Evolutionary conservation across 2,329 filamentous ascomycete species (phyloP), one percentile per base, ranked within the genome.

Genomic region (Furcasterigmium furcatum): DNA sequence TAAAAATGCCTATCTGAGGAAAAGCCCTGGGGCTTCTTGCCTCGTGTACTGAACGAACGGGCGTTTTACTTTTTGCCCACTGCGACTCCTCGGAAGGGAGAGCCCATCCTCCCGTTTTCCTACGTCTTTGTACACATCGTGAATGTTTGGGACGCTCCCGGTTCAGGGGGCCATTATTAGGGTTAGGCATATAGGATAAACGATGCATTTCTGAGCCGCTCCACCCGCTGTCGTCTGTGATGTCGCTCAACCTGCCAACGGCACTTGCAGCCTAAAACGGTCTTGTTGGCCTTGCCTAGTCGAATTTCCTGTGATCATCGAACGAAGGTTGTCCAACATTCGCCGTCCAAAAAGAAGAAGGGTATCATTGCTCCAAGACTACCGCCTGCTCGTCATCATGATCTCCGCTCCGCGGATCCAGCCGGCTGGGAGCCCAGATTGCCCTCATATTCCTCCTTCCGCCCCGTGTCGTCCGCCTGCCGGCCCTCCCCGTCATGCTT

Each of bases 381-480:
- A 7, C n/a, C 30, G n/a, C 5, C 30, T 9, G 10, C 8, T 34
- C 30, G 5, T 34, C 12, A 34, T 34, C 30, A 16, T 13, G 30
- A 34, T 6, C 8, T n/a, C 34, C 19, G n/a, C 34, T 36, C n/a
- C 34, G 34, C 34, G 12, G 34, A 16, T 12, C 24, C 24, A 27
- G 24, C 34, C 9, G 8, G 4, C 8, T 38, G 22, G 18, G 38
- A 27, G 20, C 22, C 58, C 35, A 63, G 55, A 32, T 52, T 44
- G 27, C 53, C 52, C 14, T 58, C 54, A 12, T 53, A 58, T 16
- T 61, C 52, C 3, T 60, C 57, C 41, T 51, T 52, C 42, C 51
- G 56, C 16, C 27, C 19, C 35, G 52, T 58, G 32, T 62, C 55
- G n/a, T 52, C 56, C 24, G 62, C 64, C 14, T 58, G 58, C 18